Evolutionary conservation across 208 protist species (phyloP).

Genomic region (Crithidia thermophila): DNA sequence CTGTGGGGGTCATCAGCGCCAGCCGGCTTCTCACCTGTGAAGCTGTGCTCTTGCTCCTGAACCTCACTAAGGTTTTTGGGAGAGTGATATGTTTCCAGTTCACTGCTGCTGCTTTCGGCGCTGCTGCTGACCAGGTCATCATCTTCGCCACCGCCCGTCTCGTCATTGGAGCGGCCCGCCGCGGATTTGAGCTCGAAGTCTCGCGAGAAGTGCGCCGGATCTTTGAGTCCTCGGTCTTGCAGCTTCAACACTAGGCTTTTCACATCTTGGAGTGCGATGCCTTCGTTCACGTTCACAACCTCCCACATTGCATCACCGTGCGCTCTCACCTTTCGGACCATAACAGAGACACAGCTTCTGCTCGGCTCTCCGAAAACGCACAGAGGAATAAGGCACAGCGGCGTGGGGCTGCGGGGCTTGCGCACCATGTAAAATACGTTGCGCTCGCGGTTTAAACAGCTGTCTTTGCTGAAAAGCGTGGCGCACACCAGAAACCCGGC

Average conservation of each 20-base stretch:
- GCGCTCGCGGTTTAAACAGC: constrained; percentile 29
- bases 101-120: constrained; percentile 21
- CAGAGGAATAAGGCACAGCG: constrained; percentile 64
- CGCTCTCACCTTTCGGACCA: constrained; percentile 62
- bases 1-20: not conserved
- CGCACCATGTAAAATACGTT: constrained; percentile 74
- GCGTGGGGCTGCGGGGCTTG: constrained; percentile 33
- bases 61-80: constrained; percentile 22
- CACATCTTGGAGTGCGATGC: constrained; percentile 48
- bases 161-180: constrained; percentile 13
- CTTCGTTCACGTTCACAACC: constrained; percentile 71
- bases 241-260: constrained; percentile 57
- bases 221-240: constrained; percentile 55
- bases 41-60: constrained; percentile 33
- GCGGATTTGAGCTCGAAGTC: constrained; percentile 39
- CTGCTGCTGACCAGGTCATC: constrained; percentile 14
- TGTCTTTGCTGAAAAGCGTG: constrained; percentile 61
- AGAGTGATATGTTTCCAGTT: constrained; percentile 11
- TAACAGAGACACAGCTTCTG: constrained; percentile 60
- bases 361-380: constrained; percentile 27
- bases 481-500: constrained; percentile 57
- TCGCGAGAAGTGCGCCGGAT: constrained; percentile 51
- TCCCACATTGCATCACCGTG: constrained; percentile 66
- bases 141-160: constrained; percentile 7
- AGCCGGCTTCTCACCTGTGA: not conserved